Conservation (phyloP, 73 alveolate genomes). For the Paramecium bursaria region DNA sequence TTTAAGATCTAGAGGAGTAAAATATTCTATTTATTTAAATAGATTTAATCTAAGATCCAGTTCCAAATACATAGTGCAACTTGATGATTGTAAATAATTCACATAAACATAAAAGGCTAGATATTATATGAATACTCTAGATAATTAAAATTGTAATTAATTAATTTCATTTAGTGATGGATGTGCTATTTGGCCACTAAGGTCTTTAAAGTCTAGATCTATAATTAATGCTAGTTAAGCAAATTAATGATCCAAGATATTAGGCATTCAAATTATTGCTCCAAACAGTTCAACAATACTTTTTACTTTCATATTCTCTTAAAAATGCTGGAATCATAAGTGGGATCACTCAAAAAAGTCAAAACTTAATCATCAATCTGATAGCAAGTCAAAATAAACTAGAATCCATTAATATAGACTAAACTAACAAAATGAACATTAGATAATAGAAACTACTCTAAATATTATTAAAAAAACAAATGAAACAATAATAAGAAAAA, state of each 20-base stretch:
- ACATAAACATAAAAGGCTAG: conserved; percentile 25
- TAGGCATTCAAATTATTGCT: not conserved
- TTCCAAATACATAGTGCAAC: not conserved
- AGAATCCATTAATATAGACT: too few relatives aligned
- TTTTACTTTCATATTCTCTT: conserved; percentile 11
- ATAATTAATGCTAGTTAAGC: not conserved
- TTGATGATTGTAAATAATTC: conserved; percentile 46
- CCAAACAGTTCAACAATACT: conserved; percentile 7
- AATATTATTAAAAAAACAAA: too few relatives aligned
- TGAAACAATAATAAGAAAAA: too few relatives aligned
- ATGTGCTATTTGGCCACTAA: not conserved
- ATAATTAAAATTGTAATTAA: conserved; percentile 1
- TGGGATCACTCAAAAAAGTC: conserved; percentile 4
- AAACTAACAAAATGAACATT: too few relatives aligned
- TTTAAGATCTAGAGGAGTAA: conserved; percentile 52
- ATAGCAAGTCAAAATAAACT: too few relatives aligned
- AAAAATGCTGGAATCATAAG: conserved; percentile 18
- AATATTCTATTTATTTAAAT: not conserved
- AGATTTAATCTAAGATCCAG: conserved; percentile 3
- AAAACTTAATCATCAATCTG: conserved; percentile 2
- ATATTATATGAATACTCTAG: conserved; percentile 37
- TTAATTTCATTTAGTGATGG: not conserved
- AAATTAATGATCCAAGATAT: conserved; percentile 29
- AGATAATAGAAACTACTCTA: too few relatives aligned
- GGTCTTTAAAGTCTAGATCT: conserved; percentile 14